phyloP scores from a whole-genome alignment of 2,329 filamentous ascomycete species.

The Tetracladium maxilliforme region DNA sequence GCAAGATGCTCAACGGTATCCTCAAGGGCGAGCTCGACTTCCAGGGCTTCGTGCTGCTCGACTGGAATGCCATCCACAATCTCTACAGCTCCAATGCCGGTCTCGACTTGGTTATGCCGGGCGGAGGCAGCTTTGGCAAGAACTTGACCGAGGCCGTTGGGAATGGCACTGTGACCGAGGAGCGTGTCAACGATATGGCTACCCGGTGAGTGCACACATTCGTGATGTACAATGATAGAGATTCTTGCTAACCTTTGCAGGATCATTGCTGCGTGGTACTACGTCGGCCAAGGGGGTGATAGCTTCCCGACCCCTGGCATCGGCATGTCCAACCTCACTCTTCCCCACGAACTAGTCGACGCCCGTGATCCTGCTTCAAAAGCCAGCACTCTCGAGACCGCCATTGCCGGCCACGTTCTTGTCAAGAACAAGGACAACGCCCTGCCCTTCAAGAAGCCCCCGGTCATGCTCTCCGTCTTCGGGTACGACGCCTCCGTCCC shows the following conservation, averaged over 20 bases:
- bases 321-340: too few relatives aligned
- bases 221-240: slow-evolving; percentile 21
- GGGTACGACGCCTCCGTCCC: slow-evolving; percentile 49
- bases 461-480: slow-evolving; percentile 39
- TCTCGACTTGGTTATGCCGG: slow-evolving; percentile 58
- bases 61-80: slow-evolving; percentile 36
- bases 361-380: slow-evolving; percentile 30
- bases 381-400: slow-evolving; percentile 29
- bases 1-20: slow-evolving; percentile 51
- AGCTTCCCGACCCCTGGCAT: too few relatives aligned
- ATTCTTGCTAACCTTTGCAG: slow-evolving; percentile 20
- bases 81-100: slow-evolving; percentile 39
- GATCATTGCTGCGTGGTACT: slow-evolving; percentile 50
- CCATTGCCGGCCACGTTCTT: slow-evolving; percentile 43
- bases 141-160: slow-evolving; percentile 63
- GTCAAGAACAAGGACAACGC: slow-evolving; percentile 43
- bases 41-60: slow-evolving; percentile 35
- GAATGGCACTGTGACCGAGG: slow-evolving; percentile 60
- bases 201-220: slow-evolving; percentile 40
- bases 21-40: slow-evolving; percentile 51
- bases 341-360: too few relatives aligned
- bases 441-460: slow-evolving; percentile 34
- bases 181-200: slow-evolving; percentile 65
- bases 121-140: slow-evolving; percentile 37
- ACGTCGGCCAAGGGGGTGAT: slow-evolving; percentile 39